phyloP scores from a whole-genome alignment of 371 early-diverging fungal species.

The Mucor piriformis region DNA sequence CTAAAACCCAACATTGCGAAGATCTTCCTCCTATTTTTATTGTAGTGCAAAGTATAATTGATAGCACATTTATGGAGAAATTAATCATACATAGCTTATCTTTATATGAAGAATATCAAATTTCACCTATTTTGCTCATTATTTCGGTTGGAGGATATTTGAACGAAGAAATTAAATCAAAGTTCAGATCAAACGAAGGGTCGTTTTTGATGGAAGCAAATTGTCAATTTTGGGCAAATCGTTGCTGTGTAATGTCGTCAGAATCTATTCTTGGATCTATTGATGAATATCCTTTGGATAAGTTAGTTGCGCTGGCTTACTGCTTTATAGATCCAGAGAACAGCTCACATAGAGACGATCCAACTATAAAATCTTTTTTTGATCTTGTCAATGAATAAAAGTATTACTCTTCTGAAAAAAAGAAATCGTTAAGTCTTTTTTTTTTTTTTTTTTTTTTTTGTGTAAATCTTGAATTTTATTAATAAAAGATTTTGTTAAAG shows the following conservation, averaged over 20 bases:
- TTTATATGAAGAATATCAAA: constrained; percentile 10
- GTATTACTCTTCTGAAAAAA: too few species aligned
- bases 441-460: too few species aligned
- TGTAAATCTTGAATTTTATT: too few species aligned
- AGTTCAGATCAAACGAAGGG: constrained; percentile 3
- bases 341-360: constrained; percentile 10
- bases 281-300: constrained; percentile 2
- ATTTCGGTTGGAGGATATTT: constrained; percentile 8
- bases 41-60: constrained; percentile 15
- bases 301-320: constrained; percentile 2
- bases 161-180: constrained; percentile 8
- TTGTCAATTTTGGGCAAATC: constrained; percentile 11
- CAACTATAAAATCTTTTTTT: constrained; percentile 7
- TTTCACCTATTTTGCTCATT: constrained; percentile 4
- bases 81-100: constrained; percentile 11
- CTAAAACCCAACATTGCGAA: constrained; percentile 8
- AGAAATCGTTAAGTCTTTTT: too few species aligned
- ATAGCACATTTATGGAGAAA: constrained; percentile 11
- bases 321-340: constrained; percentile 6
- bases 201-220: constrained; percentile 10
- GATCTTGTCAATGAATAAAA: constrained; percentile 8
- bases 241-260: constrained; percentile 3
- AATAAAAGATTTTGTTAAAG: too few species aligned
- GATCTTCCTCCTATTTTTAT: constrained; percentile 7
- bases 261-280: constrained; percentile 4